These are phyloP conservation scores for Neurospora pannonica DNA, from an alignment of 495 filamentous ascomycete species.

Conservation along the genomic window DNA sequence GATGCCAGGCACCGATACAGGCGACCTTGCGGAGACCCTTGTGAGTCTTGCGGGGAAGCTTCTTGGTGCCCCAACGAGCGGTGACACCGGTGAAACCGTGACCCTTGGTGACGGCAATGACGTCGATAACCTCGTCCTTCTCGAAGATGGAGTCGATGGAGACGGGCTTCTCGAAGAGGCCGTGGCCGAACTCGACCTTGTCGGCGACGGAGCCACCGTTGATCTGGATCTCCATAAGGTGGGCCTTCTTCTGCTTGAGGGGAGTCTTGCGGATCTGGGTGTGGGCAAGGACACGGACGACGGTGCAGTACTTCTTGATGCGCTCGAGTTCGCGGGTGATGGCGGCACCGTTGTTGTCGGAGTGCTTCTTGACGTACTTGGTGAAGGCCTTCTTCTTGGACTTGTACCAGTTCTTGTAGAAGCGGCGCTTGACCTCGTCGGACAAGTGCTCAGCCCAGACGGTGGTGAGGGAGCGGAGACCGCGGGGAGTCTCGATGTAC, in stretches of 20 bases:
- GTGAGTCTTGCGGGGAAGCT: constrained; percentile 99
- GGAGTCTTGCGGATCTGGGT: constrained; percentile 99
- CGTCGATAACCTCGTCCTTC: constrained; percentile 99
- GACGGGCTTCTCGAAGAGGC: constrained; percentile 97
- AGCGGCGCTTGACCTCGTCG: constrained; percentile 97
- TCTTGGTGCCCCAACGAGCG: constrained; percentile 98
- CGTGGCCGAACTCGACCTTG: constrained; percentile 92
- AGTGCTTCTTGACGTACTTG: constrained; percentile 99
- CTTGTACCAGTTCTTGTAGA: constrained; percentile 99
- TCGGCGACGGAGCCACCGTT: constrained; percentile 91
- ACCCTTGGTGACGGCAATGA: constrained; percentile 99
- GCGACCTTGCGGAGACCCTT: constrained; percentile 99
- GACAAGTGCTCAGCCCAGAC: constrained; percentile 98
- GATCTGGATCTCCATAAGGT: constrained; percentile 99
- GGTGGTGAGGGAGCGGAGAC: constrained; percentile 97
- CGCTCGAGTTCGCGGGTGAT: constrained; percentile 96
- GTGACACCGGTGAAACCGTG: constrained; percentile 98
- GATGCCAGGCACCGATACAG: constrained; percentile 99
- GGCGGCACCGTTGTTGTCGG: constrained; percentile 76
- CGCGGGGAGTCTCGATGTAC: constrained; percentile 99
- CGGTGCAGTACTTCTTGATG: constrained; percentile 99
- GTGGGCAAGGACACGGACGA: constrained; percentile 98
- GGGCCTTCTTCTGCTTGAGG: constrained; percentile 99
- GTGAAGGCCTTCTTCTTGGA: constrained; percentile 99
- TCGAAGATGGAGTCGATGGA: constrained; percentile 92